Evolutionary conservation across 2,329 filamentous ascomycete species (phyloP), one percentile per base, ranked within the genome.

Genomic region (Sordariomycetes sp.): DNA sequence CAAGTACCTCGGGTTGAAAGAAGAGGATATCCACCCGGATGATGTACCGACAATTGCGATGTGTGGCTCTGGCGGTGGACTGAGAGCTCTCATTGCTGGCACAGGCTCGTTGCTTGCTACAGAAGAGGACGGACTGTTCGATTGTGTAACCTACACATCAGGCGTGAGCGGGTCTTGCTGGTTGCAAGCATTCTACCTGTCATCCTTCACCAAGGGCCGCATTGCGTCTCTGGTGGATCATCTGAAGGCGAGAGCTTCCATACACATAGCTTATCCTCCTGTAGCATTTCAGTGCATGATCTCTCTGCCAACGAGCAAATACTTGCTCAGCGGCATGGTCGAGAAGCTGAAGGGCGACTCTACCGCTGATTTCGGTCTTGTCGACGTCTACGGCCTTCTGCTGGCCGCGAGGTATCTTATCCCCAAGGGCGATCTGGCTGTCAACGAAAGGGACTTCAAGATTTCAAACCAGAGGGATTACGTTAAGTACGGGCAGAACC

Each of bases 161-260:
- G 92, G 92, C 2, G 92, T 98, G 32, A 95, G 87, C 51, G 92
- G 92, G 0, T 93, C 85, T 42, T 96, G 92, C 56, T 98, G 92
- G 92, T 69, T 96, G 6, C 90, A 96, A 54, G 70, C 84, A 0
- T 68, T 98, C 4, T 94, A 85, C 52, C 79, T 92, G 50, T 55
- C 57, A 5, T 85, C 86, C 1, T 70, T 96, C 37, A 72, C 81
- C 1, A 67, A 70, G 12, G 75, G 79, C 35, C 76, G 74, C 41
- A 74, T 94, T 45, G 64, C 70, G 16, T 73, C 68, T 24, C 68
- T 94, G 15, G 73, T 95, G 25, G 75, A 88, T 8, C 92, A 98
- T 50, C 63, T 98, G 35, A 96, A 94, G 56, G 74, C 79, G 32
- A 75, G 92, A 18, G 71, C 95, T 4, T 81, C 81, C 2, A 73